Conservation (phyloP, 345 rosid species). For the Euclidium syriacum region DNA sequence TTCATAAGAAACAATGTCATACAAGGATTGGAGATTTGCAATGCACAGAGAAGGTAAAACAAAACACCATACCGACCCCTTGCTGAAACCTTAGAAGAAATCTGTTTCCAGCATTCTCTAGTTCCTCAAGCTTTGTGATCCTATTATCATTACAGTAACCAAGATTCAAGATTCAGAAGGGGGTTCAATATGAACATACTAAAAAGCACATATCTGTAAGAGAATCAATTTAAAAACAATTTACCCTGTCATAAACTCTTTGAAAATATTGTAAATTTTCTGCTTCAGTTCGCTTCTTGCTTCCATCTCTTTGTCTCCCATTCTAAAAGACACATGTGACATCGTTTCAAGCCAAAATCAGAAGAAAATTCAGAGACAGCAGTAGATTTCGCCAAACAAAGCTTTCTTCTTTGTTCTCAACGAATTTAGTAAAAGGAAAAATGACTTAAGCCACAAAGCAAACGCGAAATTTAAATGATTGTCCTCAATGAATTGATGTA, state of each 20-base stretch:
- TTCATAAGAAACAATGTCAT: not conserved
- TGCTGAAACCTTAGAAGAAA: conserved; percentile 51
- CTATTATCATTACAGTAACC: conserved; percentile 23
- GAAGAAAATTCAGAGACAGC: not conserved
- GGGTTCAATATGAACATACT: not conserved
- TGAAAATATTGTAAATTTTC: conserved; percentile 33
- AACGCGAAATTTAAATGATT: too few relatives aligned
- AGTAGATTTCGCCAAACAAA: not conserved
- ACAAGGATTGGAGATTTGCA: not conserved
- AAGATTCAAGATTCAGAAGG: not conserved
- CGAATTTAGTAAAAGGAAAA: too few relatives aligned
- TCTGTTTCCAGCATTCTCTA: conserved; percentile 37
- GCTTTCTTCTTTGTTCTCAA: too few relatives aligned
- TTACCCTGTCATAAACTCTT: conserved; percentile 53
- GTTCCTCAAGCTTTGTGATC: conserved; percentile 57
- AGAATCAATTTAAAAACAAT: not conserved
- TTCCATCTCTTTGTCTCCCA: conserved; percentile 26
- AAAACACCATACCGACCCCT: conserved; percentile 42
- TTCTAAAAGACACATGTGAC: conserved; percentile 3
- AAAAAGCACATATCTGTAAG: not conserved
- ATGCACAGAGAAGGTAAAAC: not conserved
- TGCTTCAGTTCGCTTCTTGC: conserved; percentile 26
- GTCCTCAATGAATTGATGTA: too few relatives aligned
- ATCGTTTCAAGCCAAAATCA: not conserved
- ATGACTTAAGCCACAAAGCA: too few relatives aligned